Evolutionary conservation across 192 early-diverging fungal genomes (phyloP).

Genomic region (Coemansia sp.): DNA sequence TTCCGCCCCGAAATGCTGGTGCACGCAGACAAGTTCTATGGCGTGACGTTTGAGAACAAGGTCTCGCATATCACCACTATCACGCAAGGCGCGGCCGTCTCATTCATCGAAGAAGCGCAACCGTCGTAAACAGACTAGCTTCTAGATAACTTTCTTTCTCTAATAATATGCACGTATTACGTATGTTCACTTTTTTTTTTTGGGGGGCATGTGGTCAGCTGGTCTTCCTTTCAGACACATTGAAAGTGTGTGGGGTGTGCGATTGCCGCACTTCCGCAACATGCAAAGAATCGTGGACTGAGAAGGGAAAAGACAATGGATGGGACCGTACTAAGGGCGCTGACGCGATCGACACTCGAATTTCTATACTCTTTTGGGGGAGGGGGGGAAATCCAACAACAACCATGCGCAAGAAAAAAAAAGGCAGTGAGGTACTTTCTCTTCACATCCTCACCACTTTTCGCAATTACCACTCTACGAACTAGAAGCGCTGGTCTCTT

Average conservation of each 20-base stretch:
- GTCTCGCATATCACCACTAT: constrained; percentile 84
- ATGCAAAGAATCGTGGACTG: constrained; percentile 3
- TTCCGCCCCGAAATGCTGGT: constrained; percentile 95
- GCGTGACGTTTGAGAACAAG: constrained; percentile 95
- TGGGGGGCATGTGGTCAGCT: not conserved
- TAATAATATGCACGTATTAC: not conserved
- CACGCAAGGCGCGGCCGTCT: constrained; percentile 67
- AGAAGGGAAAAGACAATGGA: not conserved
- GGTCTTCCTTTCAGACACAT: not conserved
- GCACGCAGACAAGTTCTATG: constrained; percentile 94
- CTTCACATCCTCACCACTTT: not conserved
- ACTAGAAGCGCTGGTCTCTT: constrained; percentile 9
- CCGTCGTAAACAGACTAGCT: constrained; percentile 2
- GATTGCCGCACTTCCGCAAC: not conserved
- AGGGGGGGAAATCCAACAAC: not conserved
- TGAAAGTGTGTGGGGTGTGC: not conserved
- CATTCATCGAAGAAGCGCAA: constrained; percentile 59
- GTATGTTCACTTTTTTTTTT: not conserved
- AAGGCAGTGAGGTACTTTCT: not conserved
- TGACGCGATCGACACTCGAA: constrained; percentile 1
- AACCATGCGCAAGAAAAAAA: not conserved
- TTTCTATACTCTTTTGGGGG: not conserved
- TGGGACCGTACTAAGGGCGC: not conserved
- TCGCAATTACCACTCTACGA: not conserved
- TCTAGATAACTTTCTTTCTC: not conserved